Conservation (phyloP, 75 land plant species). For the Selaginella moellendorffii region DNA sequence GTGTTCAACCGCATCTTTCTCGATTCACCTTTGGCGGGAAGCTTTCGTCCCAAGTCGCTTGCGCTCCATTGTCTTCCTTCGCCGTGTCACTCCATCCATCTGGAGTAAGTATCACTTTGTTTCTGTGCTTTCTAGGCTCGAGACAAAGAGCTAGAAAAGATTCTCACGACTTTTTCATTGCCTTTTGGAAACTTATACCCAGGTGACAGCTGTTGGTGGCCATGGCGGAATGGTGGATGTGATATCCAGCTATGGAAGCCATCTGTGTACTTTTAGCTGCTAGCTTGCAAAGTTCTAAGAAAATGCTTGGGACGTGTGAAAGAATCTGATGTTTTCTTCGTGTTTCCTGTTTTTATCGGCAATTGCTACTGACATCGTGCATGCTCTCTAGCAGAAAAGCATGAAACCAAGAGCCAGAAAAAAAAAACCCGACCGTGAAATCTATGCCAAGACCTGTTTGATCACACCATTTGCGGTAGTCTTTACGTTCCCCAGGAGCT, state of each 20-base stretch:
- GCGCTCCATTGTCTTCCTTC: slow-evolving; percentile 68
- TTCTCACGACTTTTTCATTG: neutral
- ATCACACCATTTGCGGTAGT: slow-evolving; percentile 1
- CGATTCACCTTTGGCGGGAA: slow-evolving; percentile 53
- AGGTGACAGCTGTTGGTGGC: slow-evolving; percentile 41
- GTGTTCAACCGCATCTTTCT: slow-evolving; percentile 49
- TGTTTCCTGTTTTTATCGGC: no score
- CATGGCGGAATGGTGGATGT: slow-evolving; percentile 76
- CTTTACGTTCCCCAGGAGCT: slow-evolving; percentile 33
- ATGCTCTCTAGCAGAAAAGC: no score
- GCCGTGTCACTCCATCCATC: slow-evolving; percentile 54
- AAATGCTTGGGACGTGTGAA: no score
- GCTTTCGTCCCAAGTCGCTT: slow-evolving; percentile 48
- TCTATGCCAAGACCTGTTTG: no score
- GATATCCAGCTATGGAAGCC: slow-evolving; percentile 73
- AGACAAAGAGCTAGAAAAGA: slow-evolving; percentile 32
- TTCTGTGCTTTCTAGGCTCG: neutral
- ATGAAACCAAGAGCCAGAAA: no score
- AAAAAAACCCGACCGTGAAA: no score
- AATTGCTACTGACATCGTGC: no score
- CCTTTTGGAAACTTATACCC: slow-evolving; percentile 6
- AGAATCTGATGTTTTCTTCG: no score
- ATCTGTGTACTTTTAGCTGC: slow-evolving; percentile 54
- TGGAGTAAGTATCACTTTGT: slow-evolving; percentile 31
- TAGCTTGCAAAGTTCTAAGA: slow-evolving; percentile 6